These are phyloP conservation scores for Boletus tylopilopsis DNA, from an alignment of 768 basidiomycete species.

Conservation along the genomic window DNA sequence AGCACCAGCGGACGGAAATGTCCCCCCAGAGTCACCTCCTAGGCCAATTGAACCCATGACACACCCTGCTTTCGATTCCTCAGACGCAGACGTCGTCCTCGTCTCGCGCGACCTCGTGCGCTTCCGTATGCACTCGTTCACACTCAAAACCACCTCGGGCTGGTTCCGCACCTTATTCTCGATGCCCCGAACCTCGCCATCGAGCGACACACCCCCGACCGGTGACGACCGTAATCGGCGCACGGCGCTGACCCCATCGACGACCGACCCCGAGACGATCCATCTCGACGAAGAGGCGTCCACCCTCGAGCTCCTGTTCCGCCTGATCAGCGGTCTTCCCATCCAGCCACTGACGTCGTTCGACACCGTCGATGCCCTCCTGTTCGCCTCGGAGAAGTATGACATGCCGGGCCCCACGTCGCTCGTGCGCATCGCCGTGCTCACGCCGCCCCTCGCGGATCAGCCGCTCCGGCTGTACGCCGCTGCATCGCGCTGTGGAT, in stretches of 20 bases:
- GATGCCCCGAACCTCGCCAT: constrained; percentile 40
- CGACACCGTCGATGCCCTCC: constrained; percentile 52
- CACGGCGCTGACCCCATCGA: constrained; percentile 8
- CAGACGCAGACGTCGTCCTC: constrained; percentile 55
- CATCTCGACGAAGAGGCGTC: constrained; percentile 54
- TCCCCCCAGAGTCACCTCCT: neutral
- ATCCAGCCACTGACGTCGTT: constrained; percentile 47
- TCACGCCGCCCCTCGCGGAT: constrained; percentile 47
- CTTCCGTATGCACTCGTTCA: constrained; percentile 58
- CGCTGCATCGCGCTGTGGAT: constrained; percentile 53
- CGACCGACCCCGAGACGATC: constrained; percentile 36
- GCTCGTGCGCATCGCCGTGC: constrained; percentile 54
- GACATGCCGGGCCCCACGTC: constrained; percentile 65
- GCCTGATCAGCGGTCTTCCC: constrained; percentile 59
- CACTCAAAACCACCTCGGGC: constrained; percentile 57
- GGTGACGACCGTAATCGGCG: neutral
- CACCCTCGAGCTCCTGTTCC: constrained; percentile 53
- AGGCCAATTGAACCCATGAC: constrained; percentile 19
- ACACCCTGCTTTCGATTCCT: constrained; percentile 50
- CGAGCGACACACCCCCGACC: neutral
- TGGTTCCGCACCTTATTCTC: constrained; percentile 57
- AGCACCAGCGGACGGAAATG: neutral
- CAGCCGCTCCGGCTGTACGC: constrained; percentile 53
- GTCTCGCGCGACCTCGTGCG: constrained; percentile 44
- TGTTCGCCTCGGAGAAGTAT: constrained; percentile 66